phyloP scores from a whole-genome alignment of 208 protist species.

The Borovskyia barvae region DNA sequence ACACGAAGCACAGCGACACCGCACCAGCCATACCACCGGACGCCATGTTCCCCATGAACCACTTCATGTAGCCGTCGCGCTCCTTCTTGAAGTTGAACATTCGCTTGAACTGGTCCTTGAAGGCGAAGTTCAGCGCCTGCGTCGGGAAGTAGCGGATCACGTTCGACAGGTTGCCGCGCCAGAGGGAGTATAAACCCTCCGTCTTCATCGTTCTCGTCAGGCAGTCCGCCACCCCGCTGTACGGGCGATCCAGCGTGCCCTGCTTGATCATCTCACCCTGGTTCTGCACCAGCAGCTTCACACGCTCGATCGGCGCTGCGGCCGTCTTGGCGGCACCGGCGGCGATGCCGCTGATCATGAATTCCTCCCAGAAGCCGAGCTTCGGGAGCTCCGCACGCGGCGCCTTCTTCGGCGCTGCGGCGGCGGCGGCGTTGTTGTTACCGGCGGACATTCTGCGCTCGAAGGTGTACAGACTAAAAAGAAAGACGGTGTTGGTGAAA shows the following conservation, averaged over 20 bases:
- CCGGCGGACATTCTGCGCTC: slow-evolving; percentile 17
- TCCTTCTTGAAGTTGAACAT: slow-evolving; percentile 93
- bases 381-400: slow-evolving; percentile 36
- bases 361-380: slow-evolving; percentile 72
- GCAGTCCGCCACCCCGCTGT: slow-evolving; percentile 95
- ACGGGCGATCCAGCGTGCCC: slow-evolving; percentile 73
- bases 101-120: slow-evolving; percentile 96
- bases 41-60: slow-evolving; percentile 93
- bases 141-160: slow-evolving; percentile 98
- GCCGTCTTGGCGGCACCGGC: slow-evolving; percentile 90
- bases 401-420: slow-evolving; percentile 15
- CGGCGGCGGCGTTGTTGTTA: slow-evolving; percentile 18
- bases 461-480: neutral
- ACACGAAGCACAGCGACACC: slow-evolving; percentile 94
- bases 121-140: slow-evolving; percentile 98
- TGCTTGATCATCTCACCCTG: slow-evolving; percentile 86
- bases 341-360: slow-evolving; percentile 80
- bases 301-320: slow-evolving; percentile 95
- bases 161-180: slow-evolving; percentile 97
- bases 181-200: slow-evolving; percentile 94
- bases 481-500: no score
- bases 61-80: slow-evolving; percentile 75
- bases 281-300: slow-evolving; percentile 96
- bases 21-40: slow-evolving; percentile 97
- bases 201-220: slow-evolving; percentile 90